These are phyloP conservation scores for Alternaria novae-zelandiae DNA, from an alignment of 2,329 filamentous ascomycete genomes.

Conservation along the genomic window DNA sequence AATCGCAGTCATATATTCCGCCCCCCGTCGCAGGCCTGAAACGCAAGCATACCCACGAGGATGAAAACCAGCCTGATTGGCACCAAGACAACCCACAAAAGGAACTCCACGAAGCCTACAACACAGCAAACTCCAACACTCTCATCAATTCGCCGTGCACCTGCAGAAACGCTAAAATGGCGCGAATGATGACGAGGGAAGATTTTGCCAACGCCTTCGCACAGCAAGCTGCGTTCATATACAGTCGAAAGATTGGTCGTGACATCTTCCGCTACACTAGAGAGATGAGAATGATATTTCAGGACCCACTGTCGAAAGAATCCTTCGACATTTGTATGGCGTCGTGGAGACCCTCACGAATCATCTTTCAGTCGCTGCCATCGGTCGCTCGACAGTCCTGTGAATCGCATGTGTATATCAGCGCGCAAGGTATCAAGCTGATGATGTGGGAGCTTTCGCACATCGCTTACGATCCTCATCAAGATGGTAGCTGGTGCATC, in stretches of 20 bases:
- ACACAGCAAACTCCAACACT: background rate
- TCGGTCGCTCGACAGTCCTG: background rate
- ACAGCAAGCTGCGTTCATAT: background rate
- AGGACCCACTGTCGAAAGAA: background rate
- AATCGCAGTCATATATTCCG: background rate
- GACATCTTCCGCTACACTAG: conserved; percentile 1
- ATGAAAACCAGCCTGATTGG: background rate
- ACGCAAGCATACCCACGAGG: conserved; percentile 2
- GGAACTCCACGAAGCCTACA: background rate
- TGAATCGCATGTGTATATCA: background rate
- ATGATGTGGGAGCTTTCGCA: background rate
- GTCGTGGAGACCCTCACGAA: background rate
- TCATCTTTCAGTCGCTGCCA: background rate
- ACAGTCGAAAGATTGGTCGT: background rate
- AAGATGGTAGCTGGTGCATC: background rate
- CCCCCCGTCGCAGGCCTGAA: background rate
- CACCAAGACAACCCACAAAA: background rate
- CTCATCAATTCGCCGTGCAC: background rate
- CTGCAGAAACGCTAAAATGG: background rate
- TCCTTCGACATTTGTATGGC: background rate
- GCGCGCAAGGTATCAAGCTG: background rate
- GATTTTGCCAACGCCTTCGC: background rate
- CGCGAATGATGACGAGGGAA: background rate
- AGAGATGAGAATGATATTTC: background rate
- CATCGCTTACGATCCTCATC: background rate